These are phyloP conservation scores for Cystobasidium ongulense DNA, from an alignment of 768 basidiomycete genomes.

Conservation along the genomic window DNA sequence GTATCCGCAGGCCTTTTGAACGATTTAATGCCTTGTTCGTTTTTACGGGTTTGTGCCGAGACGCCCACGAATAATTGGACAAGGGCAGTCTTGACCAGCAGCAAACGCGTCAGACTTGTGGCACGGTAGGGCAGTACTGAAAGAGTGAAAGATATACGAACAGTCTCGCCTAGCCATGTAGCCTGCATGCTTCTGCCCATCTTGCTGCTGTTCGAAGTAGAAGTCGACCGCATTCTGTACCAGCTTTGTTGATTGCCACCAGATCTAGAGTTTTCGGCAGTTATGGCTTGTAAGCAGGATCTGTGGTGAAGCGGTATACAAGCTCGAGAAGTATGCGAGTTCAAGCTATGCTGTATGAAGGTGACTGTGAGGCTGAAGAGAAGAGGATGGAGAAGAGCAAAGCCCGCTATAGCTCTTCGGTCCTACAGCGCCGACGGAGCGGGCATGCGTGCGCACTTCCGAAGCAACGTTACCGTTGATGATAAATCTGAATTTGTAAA, in stretches of 20 bases:
- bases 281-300: too few relatives aligned
- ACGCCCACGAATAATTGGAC: background rate
- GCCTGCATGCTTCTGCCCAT: background rate
- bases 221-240: background rate
- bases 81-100: background rate
- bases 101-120: background rate
- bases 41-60: background rate
- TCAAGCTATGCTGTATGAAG: background rate
- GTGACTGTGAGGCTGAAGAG: background rate
- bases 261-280: background rate
- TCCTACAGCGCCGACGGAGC: too few relatives aligned
- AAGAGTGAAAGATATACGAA: background rate
- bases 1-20: background rate
- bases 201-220: constrained; percentile 8
- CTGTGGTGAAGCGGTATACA: too few relatives aligned
- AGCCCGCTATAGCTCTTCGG: too few relatives aligned
- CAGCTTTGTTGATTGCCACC: background rate
- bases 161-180: constrained; percentile 9
- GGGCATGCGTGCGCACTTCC: too few relatives aligned
- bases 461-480: too few relatives aligned
- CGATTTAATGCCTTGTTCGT: background rate
- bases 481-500: too few relatives aligned
- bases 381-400: background rate
- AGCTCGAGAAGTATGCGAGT: too few relatives aligned
- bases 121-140: too few relatives aligned